Evolutionary conservation across 129 eudicot genomes (phyloP), one percentile per base, ranked within the genome.

Genomic region (Pittosporum tobira): DNA sequence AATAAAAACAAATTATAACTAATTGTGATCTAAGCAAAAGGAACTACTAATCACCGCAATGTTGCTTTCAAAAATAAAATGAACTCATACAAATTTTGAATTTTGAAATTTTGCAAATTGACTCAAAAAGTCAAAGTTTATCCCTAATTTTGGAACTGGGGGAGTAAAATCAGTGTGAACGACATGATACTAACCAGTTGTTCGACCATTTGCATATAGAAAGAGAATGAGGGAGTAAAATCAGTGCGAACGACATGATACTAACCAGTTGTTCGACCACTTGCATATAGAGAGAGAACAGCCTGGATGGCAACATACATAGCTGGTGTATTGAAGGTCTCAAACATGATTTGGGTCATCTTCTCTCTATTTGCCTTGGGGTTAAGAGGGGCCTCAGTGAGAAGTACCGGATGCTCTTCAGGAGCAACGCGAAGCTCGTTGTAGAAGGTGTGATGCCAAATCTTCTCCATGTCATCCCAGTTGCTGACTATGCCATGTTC

Each of bases 351-450:
- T 47, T 73, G 79, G 7, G 82, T 71, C 82, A 77, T 77, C 54
- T 77, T 77, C 57, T 77, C 82, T 22, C 82, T 60, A 43, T 77
- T 77, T 1, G 77, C 82, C 74, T 67, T 71, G 1, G 77, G 77
- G 46, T 76, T 76, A 12, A 76, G 59, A 13, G 82, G 82, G 21
- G 82, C 82, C 43, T 77, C 82, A 18, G 82, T 77, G 6, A 77
- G 74, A 38, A 77, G 77, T 9, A 77, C 67, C 26, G 77, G 82
- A 51, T 77, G 82, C 60, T 77, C 82, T 44, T 77, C 82, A 13
- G 82, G 82, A 63, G 82, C 70, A 50, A 71, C 82, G 56, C 82
- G 82, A 48, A 78, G 84, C 79, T 78, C 84, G 46, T 78, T 73
- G 69, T 78, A 73, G 66, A 78, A 78, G 4, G 79, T 78, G 63